A percentile compares a stretch with the other conserved stretches of the same genome.
These are phyloP conservation scores for Asterochloris sp. DNA, from an alignment of 139 green algal genomes.

Conservation along the genomic window DNA sequence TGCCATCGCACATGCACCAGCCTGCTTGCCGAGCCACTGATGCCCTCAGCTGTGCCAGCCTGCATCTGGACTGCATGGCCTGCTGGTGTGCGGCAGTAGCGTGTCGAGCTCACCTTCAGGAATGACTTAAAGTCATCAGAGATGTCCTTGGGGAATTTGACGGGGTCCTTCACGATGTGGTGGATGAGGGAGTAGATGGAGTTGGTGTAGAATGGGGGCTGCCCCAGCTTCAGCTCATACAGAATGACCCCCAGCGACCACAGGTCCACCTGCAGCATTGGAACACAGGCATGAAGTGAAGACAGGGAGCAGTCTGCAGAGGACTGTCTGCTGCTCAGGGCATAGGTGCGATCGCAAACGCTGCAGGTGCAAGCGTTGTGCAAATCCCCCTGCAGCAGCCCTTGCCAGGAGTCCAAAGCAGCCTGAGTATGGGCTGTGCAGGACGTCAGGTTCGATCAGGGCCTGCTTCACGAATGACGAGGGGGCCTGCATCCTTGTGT, in stretches of 20 bases:
- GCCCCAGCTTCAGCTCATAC: slow-evolving; percentile 95
- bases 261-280: slow-evolving; percentile 76
- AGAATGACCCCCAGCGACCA: slow-evolving; percentile 98
- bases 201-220: slow-evolving; percentile 99
- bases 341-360: no score
- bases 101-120: slow-evolving; percentile 55
- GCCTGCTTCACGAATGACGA: no score
- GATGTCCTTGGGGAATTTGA: slow-evolving; percentile 89
- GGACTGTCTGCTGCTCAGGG: no score
- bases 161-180: slow-evolving; percentile 90
- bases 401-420: no score
- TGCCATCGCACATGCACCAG: background rate
- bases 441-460: no score
- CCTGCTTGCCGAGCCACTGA: background rate
- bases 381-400: no score
- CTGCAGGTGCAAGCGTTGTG: no score
- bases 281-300: no score
- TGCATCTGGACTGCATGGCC: background rate
- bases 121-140: slow-evolving; percentile 87
- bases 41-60: background rate
- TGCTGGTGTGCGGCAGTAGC: background rate
- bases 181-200: slow-evolving; percentile 95
- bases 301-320: no score
- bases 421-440: no score
- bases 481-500: no score